Conservation (phyloP, 345 rosid genomes). For the Sisymbrium irio region DNA sequence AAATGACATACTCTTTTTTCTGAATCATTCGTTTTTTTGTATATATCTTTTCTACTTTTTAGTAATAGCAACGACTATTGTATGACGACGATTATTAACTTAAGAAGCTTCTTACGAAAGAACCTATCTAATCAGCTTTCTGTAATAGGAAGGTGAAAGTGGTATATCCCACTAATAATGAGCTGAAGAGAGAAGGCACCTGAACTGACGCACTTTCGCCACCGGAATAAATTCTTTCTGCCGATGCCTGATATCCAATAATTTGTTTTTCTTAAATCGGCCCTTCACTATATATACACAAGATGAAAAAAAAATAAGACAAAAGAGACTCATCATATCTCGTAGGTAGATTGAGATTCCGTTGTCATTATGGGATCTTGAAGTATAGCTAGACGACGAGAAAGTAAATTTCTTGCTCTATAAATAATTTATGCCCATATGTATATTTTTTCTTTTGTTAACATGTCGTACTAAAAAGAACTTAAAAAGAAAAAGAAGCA, state of each 20-base stretch:
- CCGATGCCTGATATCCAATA: background rate
- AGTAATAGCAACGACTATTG: background rate
- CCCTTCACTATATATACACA: background rate
- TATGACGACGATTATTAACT: background rate
- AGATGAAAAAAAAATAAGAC: background rate
- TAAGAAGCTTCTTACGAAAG: background rate
- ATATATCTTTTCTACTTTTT: background rate
- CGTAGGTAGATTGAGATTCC: background rate
- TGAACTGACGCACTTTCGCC: background rate
- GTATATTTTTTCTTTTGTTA: background rate
- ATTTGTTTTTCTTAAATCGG: background rate
- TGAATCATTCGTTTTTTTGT: background rate
- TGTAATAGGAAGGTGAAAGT: background rate
- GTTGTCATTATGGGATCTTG: background rate
- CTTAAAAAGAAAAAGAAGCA: no score
- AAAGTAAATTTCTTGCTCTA: background rate
- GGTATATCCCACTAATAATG: background rate
- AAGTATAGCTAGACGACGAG: background rate
- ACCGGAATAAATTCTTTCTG: background rate
- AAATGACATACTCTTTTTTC: background rate
- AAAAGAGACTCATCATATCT: background rate
- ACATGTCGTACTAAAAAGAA: background rate
- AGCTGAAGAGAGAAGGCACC: background rate
- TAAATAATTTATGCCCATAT: background rate
- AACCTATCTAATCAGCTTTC: background rate